Evolutionary conservation across 1,284 basidiomycete species (phyloP).

Genomic region (Kwoniella shivajii): DNA sequence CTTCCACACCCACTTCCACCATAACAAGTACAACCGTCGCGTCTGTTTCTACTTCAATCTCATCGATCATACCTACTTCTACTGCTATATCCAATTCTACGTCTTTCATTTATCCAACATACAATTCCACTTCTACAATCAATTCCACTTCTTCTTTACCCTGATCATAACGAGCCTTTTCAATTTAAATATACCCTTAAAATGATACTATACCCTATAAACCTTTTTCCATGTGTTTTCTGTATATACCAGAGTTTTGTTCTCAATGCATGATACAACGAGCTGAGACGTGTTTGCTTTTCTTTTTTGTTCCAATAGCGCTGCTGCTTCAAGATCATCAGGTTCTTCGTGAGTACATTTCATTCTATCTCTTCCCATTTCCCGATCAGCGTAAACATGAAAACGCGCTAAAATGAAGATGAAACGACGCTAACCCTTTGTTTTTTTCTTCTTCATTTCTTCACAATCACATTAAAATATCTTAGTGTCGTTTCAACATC

Average conservation of each 20-base stretch:
- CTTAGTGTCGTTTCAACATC: background rate
- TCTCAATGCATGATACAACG: background rate
- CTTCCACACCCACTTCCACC: background rate
- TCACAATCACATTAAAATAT: background rate
- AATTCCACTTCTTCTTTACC: too few relatives aligned
- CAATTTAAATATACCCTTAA: background rate
- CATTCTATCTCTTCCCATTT: too few relatives aligned
- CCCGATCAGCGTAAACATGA: too few relatives aligned
- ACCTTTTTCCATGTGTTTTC: background rate
- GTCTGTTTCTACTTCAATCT: background rate
- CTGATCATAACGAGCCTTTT: background rate
- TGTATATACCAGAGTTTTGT: background rate
- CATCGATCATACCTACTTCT: background rate
- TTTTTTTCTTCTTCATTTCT: too few relatives aligned
- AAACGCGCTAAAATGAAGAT: too few relatives aligned
- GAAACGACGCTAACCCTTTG: too few relatives aligned
- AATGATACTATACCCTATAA: background rate
- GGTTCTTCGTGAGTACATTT: too few relatives aligned
- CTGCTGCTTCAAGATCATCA: too few relatives aligned
- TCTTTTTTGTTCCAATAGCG: background rate
- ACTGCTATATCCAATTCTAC: background rate
- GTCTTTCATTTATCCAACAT: background rate
- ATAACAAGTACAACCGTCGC: background rate
- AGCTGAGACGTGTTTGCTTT: background rate
- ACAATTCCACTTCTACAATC: too few relatives aligned